Conservation (phyloP, 306 rosid species). For the Notholithocarpus densiflorus region DNA sequence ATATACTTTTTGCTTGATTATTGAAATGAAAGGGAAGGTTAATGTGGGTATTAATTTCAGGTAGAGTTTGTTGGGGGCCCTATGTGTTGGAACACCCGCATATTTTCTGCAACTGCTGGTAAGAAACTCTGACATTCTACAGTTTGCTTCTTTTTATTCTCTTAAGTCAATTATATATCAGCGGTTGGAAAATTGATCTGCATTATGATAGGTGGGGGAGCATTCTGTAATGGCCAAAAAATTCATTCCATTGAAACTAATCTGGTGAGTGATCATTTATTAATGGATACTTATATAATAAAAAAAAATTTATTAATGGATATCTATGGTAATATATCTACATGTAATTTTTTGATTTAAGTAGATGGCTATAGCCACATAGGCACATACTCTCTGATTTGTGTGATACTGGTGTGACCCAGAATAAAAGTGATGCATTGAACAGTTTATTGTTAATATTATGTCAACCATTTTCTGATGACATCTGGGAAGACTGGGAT, state of each 20-base stretch:
- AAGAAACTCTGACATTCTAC: constrained; percentile 5
- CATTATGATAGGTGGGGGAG: constrained; percentile 73
- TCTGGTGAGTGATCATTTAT: constrained; percentile 41
- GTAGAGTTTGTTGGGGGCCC: constrained; percentile 99
- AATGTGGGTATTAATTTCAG: constrained; percentile 30
- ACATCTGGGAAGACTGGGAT: not conserved
- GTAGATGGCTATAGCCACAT: not conserved
- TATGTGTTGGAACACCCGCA: constrained; percentile 92
- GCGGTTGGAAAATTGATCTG: constrained; percentile 13
- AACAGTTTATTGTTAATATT: not conserved
- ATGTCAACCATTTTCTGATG: not conserved
- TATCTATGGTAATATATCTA: no score
- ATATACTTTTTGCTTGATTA: not conserved
- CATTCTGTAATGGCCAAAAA: constrained; percentile 85
- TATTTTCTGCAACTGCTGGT: constrained; percentile 89
- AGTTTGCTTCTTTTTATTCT: constrained; percentile 11
- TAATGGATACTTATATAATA: not conserved
- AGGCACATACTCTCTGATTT: not conserved
- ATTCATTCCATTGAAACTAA: constrained; percentile 65
- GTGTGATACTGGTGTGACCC: not conserved
- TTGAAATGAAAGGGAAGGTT: not conserved
- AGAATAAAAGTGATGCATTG: not conserved
- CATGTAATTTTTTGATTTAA: not conserved
- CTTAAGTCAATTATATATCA: not conserved
- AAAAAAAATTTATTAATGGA: no score